Percentiles rank a stretch among this genome's conserved stretches.
Conservation (phyloP, 371 early-diverging fungal genomes). For the Mucor lusitanicus region DNA sequence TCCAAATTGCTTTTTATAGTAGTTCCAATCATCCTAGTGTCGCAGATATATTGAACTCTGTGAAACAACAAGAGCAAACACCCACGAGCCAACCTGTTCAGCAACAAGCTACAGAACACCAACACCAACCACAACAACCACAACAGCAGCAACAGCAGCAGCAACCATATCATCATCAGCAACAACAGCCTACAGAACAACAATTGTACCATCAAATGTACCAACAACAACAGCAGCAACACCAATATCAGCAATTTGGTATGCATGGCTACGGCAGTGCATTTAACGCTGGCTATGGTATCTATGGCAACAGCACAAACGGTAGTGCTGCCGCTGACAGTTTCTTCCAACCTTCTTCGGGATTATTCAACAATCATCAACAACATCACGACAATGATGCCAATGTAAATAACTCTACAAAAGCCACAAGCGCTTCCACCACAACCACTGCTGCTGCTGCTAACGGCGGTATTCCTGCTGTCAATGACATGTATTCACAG, state of each 20-base stretch:
- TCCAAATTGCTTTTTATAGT: conserved; percentile 6
- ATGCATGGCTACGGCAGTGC: conserved; percentile 2
- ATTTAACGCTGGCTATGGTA: neutral
- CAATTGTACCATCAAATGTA: conserved; percentile 2
- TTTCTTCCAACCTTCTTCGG: neutral
- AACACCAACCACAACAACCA: conserved; percentile 23
- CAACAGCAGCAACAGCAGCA: neutral
- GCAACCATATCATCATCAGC: too few relatives aligned
- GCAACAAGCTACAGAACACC: conserved; percentile 8
- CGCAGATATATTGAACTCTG: conserved; percentile 14
- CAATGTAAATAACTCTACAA: neutral
- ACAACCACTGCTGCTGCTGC: neutral
- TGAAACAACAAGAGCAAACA: conserved; percentile 9
- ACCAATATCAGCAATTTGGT: conserved; percentile 30
- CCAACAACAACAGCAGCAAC: conserved; percentile 22
- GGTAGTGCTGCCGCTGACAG: neutral
- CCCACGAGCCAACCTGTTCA: conserved; percentile 8
- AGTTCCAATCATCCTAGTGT: conserved; percentile 17
- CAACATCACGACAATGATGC: neutral
- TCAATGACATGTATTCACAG: conserved; percentile 15
- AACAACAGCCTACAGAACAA: conserved; percentile 5
- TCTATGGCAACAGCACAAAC: neutral
- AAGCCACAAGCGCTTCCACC: neutral
- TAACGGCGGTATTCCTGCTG: neutral
- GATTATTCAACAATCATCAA: neutral